A percentile compares a stretch with the other conserved stretches of the same genome.
Evolutionary conservation across 2,329 filamentous ascomycete species (phyloP).

Genomic region (Apiospora sp.): DNA sequence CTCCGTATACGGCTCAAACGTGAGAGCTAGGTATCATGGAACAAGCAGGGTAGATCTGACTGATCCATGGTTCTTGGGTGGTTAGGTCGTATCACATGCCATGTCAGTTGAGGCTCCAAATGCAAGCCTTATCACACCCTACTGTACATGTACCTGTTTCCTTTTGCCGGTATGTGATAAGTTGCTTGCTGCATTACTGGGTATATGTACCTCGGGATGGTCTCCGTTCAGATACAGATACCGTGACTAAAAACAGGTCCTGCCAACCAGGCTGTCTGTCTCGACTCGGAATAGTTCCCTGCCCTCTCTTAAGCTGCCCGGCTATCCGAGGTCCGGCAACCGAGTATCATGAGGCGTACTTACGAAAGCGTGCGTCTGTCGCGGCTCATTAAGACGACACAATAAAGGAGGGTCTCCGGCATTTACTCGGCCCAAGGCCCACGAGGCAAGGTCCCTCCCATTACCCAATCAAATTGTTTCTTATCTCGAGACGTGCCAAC

Average conservation of each 20-base stretch:
- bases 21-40: neutral
- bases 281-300: neutral
- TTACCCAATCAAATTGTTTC: neutral
- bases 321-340: neutral
- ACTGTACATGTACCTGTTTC: neutral
- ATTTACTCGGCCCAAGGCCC: conserved; percentile 13
- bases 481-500: neutral
- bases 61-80: conserved; percentile 1
- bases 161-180: conserved; percentile 2
- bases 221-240: neutral
- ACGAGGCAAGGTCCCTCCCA: conserved; percentile 2
- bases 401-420: conserved; percentile 19
- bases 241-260: neutral
- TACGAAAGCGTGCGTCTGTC: conserved; percentile 19
- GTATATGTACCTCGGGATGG: neutral
- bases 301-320: conserved; percentile 5
- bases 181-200: neutral
- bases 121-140: neutral
- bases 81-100: neutral
- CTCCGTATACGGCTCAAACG: neutral
- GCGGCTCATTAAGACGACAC: conserved; percentile 20
- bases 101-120: conserved; percentile 16
- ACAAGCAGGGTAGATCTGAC: neutral
- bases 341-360: conserved; percentile 10
- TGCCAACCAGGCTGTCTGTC: conserved; percentile 7